These are phyloP conservation scores for Spergularia bocconei DNA, from an alignment of 148 eudicot species.

Conservation along the genomic window DNA sequence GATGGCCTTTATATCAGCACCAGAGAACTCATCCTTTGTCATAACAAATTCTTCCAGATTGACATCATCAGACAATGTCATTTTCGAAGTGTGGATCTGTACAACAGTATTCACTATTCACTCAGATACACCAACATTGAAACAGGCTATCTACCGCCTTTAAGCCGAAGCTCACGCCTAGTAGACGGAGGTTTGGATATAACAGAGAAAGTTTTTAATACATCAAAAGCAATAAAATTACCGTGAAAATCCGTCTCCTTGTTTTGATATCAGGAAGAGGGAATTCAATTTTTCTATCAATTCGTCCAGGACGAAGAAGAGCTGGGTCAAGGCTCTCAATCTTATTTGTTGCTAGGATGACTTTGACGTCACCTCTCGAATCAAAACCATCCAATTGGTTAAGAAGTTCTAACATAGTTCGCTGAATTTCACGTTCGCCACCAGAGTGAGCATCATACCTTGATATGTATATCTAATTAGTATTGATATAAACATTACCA, in stretches of 20 bases:
- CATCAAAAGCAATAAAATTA: conserved; percentile 9
- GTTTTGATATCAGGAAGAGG: conserved; percentile 98
- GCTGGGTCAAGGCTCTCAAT: conserved; percentile 95
- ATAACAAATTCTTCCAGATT: conserved; percentile 96
- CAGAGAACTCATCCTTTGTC: conserved; percentile 99
- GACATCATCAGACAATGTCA: conserved; percentile 96
- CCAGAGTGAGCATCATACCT: conserved; percentile 99
- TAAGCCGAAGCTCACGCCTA: too few relatives aligned
- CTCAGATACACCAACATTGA: neutral
- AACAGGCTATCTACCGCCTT: too few relatives aligned
- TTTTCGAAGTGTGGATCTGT: conserved; percentile 92
- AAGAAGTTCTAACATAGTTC: conserved; percentile 96
- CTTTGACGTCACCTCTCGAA: conserved; percentile 95
- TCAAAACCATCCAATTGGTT: conserved; percentile 97
- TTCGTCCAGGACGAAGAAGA: conserved; percentile 92
- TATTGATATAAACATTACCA: neutral
- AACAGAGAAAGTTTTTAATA: neutral
- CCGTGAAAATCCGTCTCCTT: conserved; percentile 88
- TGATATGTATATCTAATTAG: conserved; percentile 9
- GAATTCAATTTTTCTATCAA: conserved; percentile 91
- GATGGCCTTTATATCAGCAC: conserved; percentile 98
- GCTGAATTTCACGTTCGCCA: conserved; percentile 98
- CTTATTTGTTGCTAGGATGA: conserved; percentile 92
- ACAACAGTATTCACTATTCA: neutral
- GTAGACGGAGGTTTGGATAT: too few relatives aligned